Conservation (phyloP, 306 rosid species). For the Acacia crassicarpa region DNA sequence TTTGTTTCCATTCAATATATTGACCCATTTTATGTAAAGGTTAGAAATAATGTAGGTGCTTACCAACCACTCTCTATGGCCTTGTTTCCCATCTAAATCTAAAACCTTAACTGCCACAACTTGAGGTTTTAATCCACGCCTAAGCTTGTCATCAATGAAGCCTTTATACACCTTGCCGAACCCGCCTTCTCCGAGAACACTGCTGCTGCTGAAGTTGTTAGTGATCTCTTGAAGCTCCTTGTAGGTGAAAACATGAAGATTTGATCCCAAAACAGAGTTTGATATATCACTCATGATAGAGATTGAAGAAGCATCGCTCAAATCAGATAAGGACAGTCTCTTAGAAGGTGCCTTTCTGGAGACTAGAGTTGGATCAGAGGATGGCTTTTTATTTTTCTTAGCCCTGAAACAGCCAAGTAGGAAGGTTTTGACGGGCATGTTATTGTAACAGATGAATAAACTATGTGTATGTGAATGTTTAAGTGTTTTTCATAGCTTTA, state of each 20-base stretch:
- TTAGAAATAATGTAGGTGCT: not conserved
- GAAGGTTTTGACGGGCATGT: constrained; percentile 36
- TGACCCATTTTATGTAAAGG: no score
- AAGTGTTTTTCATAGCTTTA: not conserved
- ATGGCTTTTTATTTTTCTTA: not conserved
- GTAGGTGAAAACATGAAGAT: constrained; percentile 49
- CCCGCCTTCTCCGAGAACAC: constrained; percentile 69
- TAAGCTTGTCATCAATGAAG: constrained; percentile 47
- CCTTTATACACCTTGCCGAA: constrained; percentile 70
- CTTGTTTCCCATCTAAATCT: constrained; percentile 65
- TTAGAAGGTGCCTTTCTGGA: constrained; percentile 28
- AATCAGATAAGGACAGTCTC: constrained; percentile 56
- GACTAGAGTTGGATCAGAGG: constrained; percentile 12
- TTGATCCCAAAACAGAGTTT: constrained; percentile 54
- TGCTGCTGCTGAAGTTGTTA: constrained; percentile 37
- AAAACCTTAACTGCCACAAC: constrained; percentile 63
- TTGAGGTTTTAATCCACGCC: constrained; percentile 52
- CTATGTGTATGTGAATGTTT: not conserved
- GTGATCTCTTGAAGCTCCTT: constrained; percentile 55
- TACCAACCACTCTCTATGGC: constrained; percentile 77
- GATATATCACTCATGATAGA: constrained; percentile 55
- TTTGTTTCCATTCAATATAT: no score
- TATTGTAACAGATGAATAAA: not conserved
- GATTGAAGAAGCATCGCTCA: constrained; percentile 45
- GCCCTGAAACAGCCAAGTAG: constrained; percentile 44